phyloP scores from a whole-genome alignment of 148 eudicot genomes.

The Chenopodium formosanum region DNA sequence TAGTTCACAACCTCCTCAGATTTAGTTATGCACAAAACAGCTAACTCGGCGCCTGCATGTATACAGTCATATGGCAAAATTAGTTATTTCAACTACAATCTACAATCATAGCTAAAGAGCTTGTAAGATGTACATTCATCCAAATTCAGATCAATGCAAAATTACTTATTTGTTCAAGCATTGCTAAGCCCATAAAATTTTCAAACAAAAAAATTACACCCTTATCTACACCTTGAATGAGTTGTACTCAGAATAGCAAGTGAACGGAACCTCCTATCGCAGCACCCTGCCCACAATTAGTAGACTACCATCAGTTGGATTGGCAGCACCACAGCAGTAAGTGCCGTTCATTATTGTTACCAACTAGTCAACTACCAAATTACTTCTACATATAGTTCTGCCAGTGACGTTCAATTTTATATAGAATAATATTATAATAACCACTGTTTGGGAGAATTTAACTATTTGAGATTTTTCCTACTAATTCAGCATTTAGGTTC shows the following conservation, averaged over 20 bases:
- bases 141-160: background rate
- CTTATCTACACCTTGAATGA: background rate
- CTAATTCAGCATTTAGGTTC: background rate
- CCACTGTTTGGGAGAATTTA: background rate
- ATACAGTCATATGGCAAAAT: background rate
- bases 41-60: constrained; percentile 90
- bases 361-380: background rate
- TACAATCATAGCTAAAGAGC: constrained; percentile 1
- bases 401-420: too few species aligned
- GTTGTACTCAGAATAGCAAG: background rate
- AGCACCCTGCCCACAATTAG: background rate
- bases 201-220: too few species aligned
- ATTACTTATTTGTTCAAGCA: background rate
- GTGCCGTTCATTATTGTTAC: too few species aligned
- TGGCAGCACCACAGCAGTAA: background rate
- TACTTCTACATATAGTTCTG: background rate
- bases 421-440: too few species aligned
- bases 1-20: constrained; percentile 87
- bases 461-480: background rate
- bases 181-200: background rate
- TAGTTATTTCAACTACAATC: background rate
- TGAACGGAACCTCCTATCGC: background rate
- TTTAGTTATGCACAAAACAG: constrained; percentile 96
- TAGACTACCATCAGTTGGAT: background rate
- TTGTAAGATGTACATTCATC: background rate